Evolutionary conservation across 768 basidiomycete genomes (phyloP).

Genomic region (Neoboletus magnificus): DNA sequence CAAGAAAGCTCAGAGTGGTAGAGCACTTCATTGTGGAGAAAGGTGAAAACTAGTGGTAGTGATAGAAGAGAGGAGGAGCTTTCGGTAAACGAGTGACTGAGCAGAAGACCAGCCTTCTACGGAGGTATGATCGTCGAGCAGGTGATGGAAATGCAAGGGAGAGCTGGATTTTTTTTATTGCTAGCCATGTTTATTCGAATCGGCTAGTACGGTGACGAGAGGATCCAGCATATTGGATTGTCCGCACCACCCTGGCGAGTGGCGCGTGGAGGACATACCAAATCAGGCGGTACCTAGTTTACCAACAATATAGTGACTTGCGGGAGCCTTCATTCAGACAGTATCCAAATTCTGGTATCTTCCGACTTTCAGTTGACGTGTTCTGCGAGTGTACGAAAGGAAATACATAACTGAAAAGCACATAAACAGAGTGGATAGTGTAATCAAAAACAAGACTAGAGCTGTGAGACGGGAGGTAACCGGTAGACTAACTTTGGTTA

Average conservation of each 20-base stretch:
- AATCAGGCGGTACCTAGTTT: background rate
- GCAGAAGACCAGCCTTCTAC: conserved; percentile 9
- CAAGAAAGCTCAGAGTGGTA: conserved; percentile 33
- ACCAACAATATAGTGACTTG: background rate
- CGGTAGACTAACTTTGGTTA: conserved; percentile 3
- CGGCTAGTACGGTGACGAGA: conserved; percentile 22
- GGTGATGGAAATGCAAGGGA: conserved; percentile 1
- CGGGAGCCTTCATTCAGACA: background rate
- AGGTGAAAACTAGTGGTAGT: background rate
- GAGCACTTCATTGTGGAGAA: conserved; percentile 22
- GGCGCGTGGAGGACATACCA: background rate
- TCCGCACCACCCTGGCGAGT: background rate
- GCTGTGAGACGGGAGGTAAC: conserved; percentile 18
- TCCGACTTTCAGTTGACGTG: conserved; percentile 16
- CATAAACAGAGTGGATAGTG: conserved; percentile 35
- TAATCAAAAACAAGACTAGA: conserved; percentile 33
- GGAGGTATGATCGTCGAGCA: background rate
- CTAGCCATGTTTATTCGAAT: conserved; percentile 14
- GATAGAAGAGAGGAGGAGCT: background rate
- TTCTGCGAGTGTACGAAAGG: conserved; percentile 27
- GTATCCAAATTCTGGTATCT: conserved; percentile 7
- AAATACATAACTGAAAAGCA: conserved; percentile 39
- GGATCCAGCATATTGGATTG: background rate
- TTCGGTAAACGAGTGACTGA: conserved; percentile 23
- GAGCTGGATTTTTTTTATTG: background rate